Conservation (phyloP, 176 grass and related monocot species). For the Zoysia japonica region DNA sequence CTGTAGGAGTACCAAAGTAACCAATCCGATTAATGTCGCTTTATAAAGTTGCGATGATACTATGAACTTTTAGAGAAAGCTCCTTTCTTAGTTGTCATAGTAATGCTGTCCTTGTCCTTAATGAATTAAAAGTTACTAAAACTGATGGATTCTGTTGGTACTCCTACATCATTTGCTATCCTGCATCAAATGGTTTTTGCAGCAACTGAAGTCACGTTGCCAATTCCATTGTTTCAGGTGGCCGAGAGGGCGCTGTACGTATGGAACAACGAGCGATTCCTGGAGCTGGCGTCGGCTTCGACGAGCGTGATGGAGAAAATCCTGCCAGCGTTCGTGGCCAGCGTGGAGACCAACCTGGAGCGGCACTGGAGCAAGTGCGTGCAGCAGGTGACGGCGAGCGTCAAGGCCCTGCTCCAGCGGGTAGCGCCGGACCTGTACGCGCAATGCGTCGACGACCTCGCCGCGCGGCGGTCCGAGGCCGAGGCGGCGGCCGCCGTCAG, state of each 20-base stretch:
- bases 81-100: no score
- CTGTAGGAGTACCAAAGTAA: no score
- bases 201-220: neutral
- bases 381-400: conserved; percentile 62
- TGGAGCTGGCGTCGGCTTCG: conserved; percentile 55
- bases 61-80: no score
- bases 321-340: conserved; percentile 56
- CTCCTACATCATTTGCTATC: neutral
- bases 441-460: conserved; percentile 47
- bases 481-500: conserved; percentile 37
- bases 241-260: conserved; percentile 82
- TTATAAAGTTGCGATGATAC: no score
- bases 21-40: no score
- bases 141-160: neutral
- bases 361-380: conserved; percentile 88
- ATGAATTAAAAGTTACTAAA: neutral
- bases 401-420: conserved; percentile 62
- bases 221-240: conserved; percentile 42
- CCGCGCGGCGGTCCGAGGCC: conserved; percentile 14
- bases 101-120: no score
- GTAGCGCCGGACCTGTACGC: conserved; percentile 62
- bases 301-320: conserved; percentile 50
- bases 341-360: conserved; percentile 74
- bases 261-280: conserved; percentile 85
- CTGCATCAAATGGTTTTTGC: no score